Conservation (phyloP, 345 rosid genomes). For the Citrus inodora region DNA sequence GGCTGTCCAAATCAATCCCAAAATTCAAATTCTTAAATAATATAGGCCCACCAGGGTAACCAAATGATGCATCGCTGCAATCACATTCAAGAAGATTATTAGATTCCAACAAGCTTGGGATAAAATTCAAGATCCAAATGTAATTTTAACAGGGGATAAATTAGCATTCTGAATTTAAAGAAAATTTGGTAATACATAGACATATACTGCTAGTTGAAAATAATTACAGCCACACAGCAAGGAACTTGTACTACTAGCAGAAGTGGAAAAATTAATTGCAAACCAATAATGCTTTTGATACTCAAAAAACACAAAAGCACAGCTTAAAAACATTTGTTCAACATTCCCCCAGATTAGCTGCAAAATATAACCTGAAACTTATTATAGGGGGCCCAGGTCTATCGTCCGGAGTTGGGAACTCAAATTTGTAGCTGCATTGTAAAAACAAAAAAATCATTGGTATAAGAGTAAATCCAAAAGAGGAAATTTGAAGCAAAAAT, state of each 20-base stretch:
- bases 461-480: constrained; percentile 4
- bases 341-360: constrained; percentile 8
- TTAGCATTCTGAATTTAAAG: background rate
- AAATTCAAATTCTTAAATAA: constrained; percentile 92
- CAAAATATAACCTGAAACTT: constrained; percentile 84
- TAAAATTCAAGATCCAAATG: background rate
- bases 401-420: constrained; percentile 99
- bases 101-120: constrained; percentile 1
- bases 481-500: constrained; percentile 1
- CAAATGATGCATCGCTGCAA: constrained; percentile 95
- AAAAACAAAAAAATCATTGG: constrained; percentile 17
- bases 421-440: constrained; percentile 91
- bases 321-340: constrained; percentile 1
- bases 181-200: background rate
- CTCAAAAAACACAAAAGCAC: background rate
- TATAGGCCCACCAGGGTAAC: constrained; percentile 90
- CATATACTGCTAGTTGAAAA: background rate
- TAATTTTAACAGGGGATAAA: background rate
- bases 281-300: background rate
- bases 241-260: background rate
- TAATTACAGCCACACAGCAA: background rate
- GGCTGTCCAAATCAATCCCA: constrained; percentile 97
- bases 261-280: constrained; percentile 1
- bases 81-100: constrained; percentile 17
- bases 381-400: constrained; percentile 95